Conservation (phyloP, 805 yeast species). For the Myxozyma udenii region DNA sequence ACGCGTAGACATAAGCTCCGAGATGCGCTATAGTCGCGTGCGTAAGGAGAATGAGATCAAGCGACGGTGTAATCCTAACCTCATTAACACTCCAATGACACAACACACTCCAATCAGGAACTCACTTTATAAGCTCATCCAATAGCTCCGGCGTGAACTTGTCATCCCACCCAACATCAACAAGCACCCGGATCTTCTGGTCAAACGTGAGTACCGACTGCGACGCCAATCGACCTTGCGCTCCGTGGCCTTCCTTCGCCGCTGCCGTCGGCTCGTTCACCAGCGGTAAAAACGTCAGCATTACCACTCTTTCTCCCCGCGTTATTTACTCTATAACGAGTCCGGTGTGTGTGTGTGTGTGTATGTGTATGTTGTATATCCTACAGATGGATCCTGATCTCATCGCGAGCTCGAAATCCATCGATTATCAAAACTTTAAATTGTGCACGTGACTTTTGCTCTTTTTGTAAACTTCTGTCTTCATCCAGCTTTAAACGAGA, state of each 20-base stretch:
- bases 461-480: too few relatives aligned
- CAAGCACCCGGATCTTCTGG: constrained; percentile 35
- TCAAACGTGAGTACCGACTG: constrained; percentile 40
- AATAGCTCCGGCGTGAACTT: constrained; percentile 22
- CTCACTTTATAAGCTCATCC: constrained; percentile 17
- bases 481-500: too few relatives aligned
- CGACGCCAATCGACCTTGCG: constrained; percentile 19
- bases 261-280: constrained; percentile 17
- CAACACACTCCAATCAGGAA: neutral
- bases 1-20: constrained; percentile 72
- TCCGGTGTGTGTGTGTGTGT: too few relatives aligned
- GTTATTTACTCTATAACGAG: too few relatives aligned
- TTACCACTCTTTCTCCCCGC: too few relatives aligned
- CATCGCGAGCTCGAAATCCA: too few relatives aligned
- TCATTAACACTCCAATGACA: neutral
- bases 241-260: too few relatives aligned
- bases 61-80: constrained; percentile 32
- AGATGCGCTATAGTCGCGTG: constrained; percentile 78
- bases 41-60: constrained; percentile 74
- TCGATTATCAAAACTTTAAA: too few relatives aligned
- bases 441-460: too few relatives aligned
- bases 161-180: constrained; percentile 44
- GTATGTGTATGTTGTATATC: too few relatives aligned
- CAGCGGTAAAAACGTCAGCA: constrained; percentile 40
- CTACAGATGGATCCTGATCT: too few relatives aligned